Percentiles rank a stretch among this genome's conserved stretches.
These are phyloP conservation scores for Cinchona pubescens DNA, from an alignment of 257 asterid species.

Conservation along the genomic window DNA sequence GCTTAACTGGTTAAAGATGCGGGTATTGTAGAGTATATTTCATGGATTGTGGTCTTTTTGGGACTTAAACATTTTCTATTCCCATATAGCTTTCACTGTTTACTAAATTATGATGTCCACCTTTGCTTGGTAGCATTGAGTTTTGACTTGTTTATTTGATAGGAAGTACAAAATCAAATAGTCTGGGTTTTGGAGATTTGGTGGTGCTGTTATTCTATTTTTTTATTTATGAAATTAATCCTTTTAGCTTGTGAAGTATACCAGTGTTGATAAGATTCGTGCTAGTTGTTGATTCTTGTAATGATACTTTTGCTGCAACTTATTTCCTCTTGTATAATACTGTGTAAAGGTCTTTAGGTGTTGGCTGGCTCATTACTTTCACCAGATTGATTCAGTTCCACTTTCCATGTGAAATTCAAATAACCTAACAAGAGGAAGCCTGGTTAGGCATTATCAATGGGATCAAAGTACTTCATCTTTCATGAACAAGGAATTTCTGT, in stretches of 20 bases:
- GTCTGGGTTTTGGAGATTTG: background rate
- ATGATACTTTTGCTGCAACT: background rate
- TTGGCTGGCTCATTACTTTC: background rate
- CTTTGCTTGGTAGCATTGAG: background rate
- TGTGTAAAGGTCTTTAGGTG: background rate
- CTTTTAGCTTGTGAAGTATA: background rate
- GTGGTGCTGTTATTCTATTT: background rate
- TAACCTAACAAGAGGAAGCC: too few relatives aligned
- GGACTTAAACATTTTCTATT: background rate
- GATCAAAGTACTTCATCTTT: background rate
- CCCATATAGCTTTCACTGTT: background rate
- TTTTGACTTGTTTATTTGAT: background rate
- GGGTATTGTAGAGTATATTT: constrained; percentile 50
- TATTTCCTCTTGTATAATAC: background rate
- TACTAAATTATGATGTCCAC: background rate
- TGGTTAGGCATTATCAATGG: background rate
- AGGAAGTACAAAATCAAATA: background rate
- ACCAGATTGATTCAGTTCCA: background rate
- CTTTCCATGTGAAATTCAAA: background rate
- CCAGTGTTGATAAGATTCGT: background rate
- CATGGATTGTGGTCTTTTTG: background rate
- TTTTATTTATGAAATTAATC: background rate
- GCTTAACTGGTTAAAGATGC: constrained; percentile 84
- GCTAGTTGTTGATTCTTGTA: background rate
- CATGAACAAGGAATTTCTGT: background rate